phyloP scores from a whole-genome alignment of 805 yeast genomes.

The Wickerhamomyces bovis region DNA sequence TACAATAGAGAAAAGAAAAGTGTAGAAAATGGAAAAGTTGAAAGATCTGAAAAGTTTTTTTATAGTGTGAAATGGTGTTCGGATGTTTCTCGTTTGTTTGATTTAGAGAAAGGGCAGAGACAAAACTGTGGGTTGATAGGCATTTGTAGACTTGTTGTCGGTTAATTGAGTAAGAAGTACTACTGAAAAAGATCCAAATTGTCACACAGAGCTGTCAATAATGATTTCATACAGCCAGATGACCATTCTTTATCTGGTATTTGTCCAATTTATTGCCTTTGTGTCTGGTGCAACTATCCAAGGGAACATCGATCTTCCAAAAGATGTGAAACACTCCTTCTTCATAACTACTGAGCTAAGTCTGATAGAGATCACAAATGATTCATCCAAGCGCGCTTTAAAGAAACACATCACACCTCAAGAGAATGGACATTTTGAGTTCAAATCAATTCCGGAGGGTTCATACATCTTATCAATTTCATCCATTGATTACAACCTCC shows the following conservation, averaged over 20 bases:
- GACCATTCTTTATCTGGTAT: background rate
- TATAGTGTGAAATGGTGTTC: slow-evolving; percentile 1
- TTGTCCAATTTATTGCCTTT: background rate
- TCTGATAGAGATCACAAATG: slow-evolving; percentile 6
- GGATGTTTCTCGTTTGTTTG: background rate
- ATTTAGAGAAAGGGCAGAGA: too few relatives aligned
- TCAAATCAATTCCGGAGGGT: slow-evolving; percentile 14
- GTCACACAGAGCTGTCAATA: background rate
- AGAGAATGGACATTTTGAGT: slow-evolving; percentile 11
- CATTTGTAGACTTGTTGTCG: background rate
- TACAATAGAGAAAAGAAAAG: slow-evolving; percentile 16
- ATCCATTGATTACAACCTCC: slow-evolving; percentile 18
- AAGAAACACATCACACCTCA: slow-evolving; percentile 8
- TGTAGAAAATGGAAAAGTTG: background rate
- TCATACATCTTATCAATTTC: slow-evolving; percentile 12
- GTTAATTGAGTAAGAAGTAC: background rate
- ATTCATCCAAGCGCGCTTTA: background rate
- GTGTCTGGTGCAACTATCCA: slow-evolving; percentile 8
- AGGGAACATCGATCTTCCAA: slow-evolving; percentile 12
- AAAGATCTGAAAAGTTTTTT: slow-evolving; percentile 1
- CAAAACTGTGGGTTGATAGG: too few relatives aligned
- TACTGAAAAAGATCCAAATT: too few relatives aligned
- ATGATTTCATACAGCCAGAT: background rate
- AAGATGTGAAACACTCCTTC: slow-evolving; percentile 10
- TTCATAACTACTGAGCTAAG: slow-evolving; percentile 11